phyloP scores from a whole-genome alignment of 2,329 filamentous ascomycete genomes.

The Cryphonectria parasitica region DNA sequence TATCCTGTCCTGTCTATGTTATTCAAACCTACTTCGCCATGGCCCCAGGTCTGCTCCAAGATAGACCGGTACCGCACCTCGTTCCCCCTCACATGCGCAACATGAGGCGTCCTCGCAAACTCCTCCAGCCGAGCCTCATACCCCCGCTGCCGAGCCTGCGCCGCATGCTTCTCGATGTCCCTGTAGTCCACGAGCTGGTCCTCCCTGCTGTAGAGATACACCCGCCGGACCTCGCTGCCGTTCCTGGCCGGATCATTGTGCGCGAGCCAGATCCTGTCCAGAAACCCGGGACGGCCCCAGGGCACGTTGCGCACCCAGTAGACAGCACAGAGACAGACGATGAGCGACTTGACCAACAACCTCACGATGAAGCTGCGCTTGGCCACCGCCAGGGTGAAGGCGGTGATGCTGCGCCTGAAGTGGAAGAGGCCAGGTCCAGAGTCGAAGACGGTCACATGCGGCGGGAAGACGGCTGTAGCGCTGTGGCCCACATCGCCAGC shows the following conservation, averaged over 20 bases:
- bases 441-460: slow-evolving; percentile 51
- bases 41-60: slow-evolving; percentile 52
- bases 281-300: slow-evolving; percentile 37
- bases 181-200: slow-evolving; percentile 52
- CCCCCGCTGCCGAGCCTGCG: slow-evolving; percentile 44
- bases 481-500: not conserved
- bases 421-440: slow-evolving; percentile 52
- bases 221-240: slow-evolving; percentile 46
- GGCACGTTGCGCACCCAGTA: slow-evolving; percentile 37
- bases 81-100: slow-evolving; percentile 53
- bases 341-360: slow-evolving; percentile 38
- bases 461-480: slow-evolving; percentile 39
- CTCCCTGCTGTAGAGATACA: slow-evolving; percentile 56
- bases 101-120: slow-evolving; percentile 54
- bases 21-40: slow-evolving; percentile 16
- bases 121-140: slow-evolving; percentile 48
- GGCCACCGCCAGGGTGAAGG: slow-evolving; percentile 43
- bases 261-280: slow-evolving; percentile 42
- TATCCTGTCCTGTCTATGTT: not conserved
- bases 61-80: slow-evolving; percentile 54
- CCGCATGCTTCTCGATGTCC: slow-evolving; percentile 54
- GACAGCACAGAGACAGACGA: slow-evolving; percentile 40
- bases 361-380: slow-evolving; percentile 34
- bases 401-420: slow-evolving; percentile 45
- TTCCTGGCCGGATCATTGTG: slow-evolving; percentile 43